Base-by-base conservation (phyloP, 495 filamentous ascomycete species). In the Aspergillus sclerotioniger region DNA sequence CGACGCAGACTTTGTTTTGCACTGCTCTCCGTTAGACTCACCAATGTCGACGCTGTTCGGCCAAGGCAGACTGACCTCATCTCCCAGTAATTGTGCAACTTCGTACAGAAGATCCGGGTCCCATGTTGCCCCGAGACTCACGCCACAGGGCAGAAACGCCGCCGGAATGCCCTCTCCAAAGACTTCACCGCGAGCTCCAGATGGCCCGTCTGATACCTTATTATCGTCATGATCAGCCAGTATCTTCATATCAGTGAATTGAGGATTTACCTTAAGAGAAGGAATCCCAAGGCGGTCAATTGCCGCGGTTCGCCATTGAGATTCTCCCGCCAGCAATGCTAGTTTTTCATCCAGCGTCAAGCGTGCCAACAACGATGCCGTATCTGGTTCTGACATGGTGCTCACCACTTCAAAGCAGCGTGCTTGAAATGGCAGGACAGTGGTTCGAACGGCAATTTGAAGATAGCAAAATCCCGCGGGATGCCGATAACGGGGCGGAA, bases 291-390 rank as follows among this genome's bases (percentile, higher is more conserved):
- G 54, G n/a, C 54, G 54, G 7, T 56, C 29, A 15, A 56, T 50
- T 1, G 28, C 9, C 4, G 54, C 45, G 17, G 54, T 56, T 6
- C 29, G 25, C 54, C 54, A 56, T 2, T 16, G 13, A 1, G 20
- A 31, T n/a, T 31, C 10, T 7, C 54, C 54, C 10, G 54, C 54
- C 8, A 56, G 15, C 41, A 56, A 21, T 0, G 28, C 13, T 7
- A 28, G 10, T n/a, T 56, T 56, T 31, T 56, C 54, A 2, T 56
- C 54, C 17, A 56, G 54, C 6, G 54, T 49, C n/a, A 56, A 16
- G 37, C 25, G 25, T 25, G 25, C 25, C 5, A 25, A 2, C 5
- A 25, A 25, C 25, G 25, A 25, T 25, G 25, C 25, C 2, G 25
- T 25, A 25, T 25, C 25, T 25, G 25, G 25, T 25, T 25, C 25